Evolutionary conservation across 192 early-diverging fungal species (phyloP).

Genomic region (Phlyctochytrium planicorne): DNA sequence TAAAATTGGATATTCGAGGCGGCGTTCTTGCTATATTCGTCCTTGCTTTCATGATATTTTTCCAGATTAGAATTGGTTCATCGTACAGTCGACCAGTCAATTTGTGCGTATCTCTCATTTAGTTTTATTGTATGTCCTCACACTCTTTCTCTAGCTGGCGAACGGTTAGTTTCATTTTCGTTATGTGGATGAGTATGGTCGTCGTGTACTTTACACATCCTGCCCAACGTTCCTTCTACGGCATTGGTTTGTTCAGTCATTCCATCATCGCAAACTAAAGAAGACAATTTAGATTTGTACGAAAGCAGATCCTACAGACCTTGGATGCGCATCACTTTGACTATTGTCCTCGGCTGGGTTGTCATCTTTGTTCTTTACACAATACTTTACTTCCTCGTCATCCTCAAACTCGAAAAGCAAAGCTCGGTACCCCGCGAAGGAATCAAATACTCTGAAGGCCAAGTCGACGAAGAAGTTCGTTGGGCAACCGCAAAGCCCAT

Average conservation of each 20-base stretch:
- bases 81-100: slow-evolving; percentile 25
- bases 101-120: slow-evolving; percentile 9
- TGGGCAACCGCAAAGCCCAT: not conserved
- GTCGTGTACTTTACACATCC: slow-evolving; percentile 33
- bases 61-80: slow-evolving; percentile 29
- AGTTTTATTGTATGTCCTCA: not conserved
- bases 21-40: slow-evolving; percentile 25
- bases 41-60: slow-evolving; percentile 25
- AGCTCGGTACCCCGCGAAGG: slow-evolving; percentile 25
- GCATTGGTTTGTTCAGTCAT: slow-evolving; percentile 3
- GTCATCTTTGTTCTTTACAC: slow-evolving; percentile 14
- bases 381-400: not conserved
- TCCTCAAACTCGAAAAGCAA: slow-evolving; percentile 14
- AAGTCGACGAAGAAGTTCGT: slow-evolving; percentile 25
- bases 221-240: slow-evolving; percentile 15
- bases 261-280: too few species aligned
- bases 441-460: slow-evolving; percentile 17
- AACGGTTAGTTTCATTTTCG: slow-evolving; percentile 13
- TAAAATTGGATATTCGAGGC: not conserved
- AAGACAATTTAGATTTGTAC: not conserved
- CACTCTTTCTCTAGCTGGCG: slow-evolving; percentile 7
- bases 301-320: slow-evolving; percentile 5
- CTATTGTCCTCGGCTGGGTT: slow-evolving; percentile 21
- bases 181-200: slow-evolving; percentile 32
- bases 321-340: slow-evolving; percentile 22